Base-by-base conservation (phyloP, 1,284 basidiomycete species). In the Cryptococcus sp. region DNA sequence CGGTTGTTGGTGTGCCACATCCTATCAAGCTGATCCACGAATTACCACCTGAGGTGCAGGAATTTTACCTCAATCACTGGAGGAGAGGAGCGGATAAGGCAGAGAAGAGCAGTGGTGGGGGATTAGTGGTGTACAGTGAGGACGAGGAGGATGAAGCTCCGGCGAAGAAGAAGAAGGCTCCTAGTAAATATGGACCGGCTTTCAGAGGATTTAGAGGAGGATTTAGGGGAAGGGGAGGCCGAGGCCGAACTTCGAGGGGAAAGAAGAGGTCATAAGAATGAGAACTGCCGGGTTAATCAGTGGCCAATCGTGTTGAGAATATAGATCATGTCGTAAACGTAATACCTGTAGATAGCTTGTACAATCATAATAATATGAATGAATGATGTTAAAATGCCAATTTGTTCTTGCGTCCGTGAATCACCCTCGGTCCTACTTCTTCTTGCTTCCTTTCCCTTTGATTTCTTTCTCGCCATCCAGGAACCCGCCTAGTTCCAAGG, bases 401-500 rank as follows among this genome's bases (percentile, higher is more conserved):
- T 23, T 23, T 23, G 23, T 23, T 23, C 23, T 2, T 23, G 23
- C 23, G 23, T 23, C 23, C 23, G 23, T 23, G 23, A 23, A 23
- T 23, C 23, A 23, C 23, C 23, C 23, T 23, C 23, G 23, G 23
- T 23, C 23, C 53, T 49, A 31, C 33, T 37, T 31, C 56, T 54
- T 58, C 53, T 58, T 63, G 10, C 56, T 55, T 11, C 57, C 57
- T 30, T 37, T 54, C 14, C 49, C 57, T n/a, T 56, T 50, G 10
- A 49, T 58, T 23, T 58, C 58, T 46, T 62, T 58, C 46, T 61
- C 56, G 7, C 58, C 61, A 4, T 56, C 64, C 51, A 71, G 50
- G 35, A 70, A 67, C 0, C 66, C 88, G n/a, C 87, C 91, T 0
- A 84, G 59, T 50, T 92, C 88, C 10, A 94, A 79, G 0, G 90